phyloP scores from a whole-genome alignment of 1,284 basidiomycete species.

The Stygiomarasmius scandens region DNA sequence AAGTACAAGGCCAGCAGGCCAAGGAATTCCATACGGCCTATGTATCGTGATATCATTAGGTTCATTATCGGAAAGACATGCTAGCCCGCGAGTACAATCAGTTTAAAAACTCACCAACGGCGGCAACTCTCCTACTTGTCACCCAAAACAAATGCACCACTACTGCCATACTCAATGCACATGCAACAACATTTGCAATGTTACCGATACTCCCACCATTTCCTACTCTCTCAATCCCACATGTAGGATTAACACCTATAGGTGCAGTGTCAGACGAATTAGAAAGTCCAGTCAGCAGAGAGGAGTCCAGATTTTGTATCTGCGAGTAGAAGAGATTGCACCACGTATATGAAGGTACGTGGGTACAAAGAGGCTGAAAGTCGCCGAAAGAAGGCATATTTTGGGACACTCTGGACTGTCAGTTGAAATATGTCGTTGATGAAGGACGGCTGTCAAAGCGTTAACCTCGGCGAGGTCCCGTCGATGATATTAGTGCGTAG shows the following conservation, averaged over 20 bases:
- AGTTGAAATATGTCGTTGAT: too few relatives aligned
- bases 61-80: not conserved
- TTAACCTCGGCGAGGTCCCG: too few relatives aligned
- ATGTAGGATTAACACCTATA: constrained; percentile 59
- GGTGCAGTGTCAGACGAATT: constrained; percentile 47
- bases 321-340: constrained; percentile 74
- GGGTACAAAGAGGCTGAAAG: constrained; percentile 57
- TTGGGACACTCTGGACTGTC: too few relatives aligned
- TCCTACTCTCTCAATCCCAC: constrained; percentile 52
- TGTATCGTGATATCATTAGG: not conserved
- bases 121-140: constrained; percentile 38
- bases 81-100: not conserved
- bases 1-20: constrained; percentile 68
- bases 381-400: constrained; percentile 49
- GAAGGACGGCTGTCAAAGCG: too few relatives aligned
- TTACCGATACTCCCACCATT: constrained; percentile 53
- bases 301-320: constrained; percentile 35
- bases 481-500: too few relatives aligned
- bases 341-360: constrained; percentile 68
- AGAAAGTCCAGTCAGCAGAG: constrained; percentile 42
- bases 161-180: constrained; percentile 52
- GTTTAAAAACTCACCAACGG: constrained; percentile 50
- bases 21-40: constrained; percentile 73
- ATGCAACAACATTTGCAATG: constrained; percentile 63
- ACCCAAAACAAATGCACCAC: constrained; percentile 39